Evolutionary conservation across 495 filamentous ascomycete genomes (phyloP).

Genomic region (Bombardia bombarda): DNA sequence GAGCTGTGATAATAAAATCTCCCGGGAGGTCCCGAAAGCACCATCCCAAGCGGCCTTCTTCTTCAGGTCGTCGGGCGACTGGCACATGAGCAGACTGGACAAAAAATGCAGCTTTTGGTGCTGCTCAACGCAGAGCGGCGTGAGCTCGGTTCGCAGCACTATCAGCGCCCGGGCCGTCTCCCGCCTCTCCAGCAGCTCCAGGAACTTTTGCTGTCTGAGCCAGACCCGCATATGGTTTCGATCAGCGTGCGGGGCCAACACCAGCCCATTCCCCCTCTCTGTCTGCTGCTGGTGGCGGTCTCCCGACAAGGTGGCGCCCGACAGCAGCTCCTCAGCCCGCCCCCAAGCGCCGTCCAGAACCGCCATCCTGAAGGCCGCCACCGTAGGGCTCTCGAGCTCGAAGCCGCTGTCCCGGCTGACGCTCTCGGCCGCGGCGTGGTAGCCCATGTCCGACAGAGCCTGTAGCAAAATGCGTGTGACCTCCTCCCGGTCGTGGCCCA

Average conservation of each 20-base stretch:
- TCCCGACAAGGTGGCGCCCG: conserved; percentile 45
- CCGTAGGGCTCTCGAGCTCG: conserved; percentile 76
- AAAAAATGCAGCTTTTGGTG: conserved; percentile 65
- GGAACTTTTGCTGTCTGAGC: conserved; percentile 87
- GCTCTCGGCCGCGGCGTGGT: conserved; percentile 62
- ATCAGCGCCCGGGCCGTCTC: conserved; percentile 66
- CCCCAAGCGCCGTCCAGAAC: conserved; percentile 77
- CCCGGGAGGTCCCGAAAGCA: conserved; percentile 67
- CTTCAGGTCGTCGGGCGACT: conserved; percentile 67
- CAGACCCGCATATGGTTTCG: conserved; percentile 53
- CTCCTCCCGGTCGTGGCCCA: conserved; percentile 87
- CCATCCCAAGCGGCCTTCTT: conserved; percentile 85
- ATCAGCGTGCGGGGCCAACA: conserved; percentile 37
- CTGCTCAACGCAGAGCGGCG: conserved; percentile 74
- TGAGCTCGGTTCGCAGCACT: conserved; percentile 81
- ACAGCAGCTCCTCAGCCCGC: conserved; percentile 74
- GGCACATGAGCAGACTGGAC: conserved; percentile 87
- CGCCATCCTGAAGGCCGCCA: conserved; percentile 75
- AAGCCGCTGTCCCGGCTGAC: conserved; percentile 79
- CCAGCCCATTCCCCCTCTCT: conserved; percentile 39
- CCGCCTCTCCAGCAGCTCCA: conserved; percentile 76
- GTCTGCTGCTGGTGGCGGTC: conserved; percentile 37
- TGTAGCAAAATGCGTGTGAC: conserved; percentile 91
- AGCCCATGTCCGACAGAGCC: conserved; percentile 79
- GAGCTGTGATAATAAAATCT: conserved; percentile 66